Conservation (phyloP, 2,329 filamentous ascomycete species). For the Fusarium bactridioides region DNA sequence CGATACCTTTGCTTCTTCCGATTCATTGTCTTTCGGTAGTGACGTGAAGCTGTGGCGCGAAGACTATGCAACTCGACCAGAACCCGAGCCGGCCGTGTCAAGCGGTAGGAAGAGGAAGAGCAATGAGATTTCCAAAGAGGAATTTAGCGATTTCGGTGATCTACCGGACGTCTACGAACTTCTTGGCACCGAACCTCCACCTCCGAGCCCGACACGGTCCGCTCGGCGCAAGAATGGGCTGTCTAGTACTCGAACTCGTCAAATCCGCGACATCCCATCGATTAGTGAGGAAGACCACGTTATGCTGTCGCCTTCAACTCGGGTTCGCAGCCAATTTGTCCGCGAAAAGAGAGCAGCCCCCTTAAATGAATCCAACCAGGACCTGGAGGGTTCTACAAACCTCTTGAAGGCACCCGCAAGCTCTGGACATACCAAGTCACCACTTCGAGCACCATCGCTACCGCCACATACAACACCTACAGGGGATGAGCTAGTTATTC, state of each 20-base stretch:
- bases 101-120: constrained; percentile 63
- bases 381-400: constrained; percentile 6
- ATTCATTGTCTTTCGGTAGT: constrained; percentile 48
- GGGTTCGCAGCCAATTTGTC: constrained; percentile 21
- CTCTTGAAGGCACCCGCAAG: constrained; percentile 11
- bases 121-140: constrained; percentile 52
- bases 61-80: constrained; percentile 50
- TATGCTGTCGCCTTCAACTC: constrained; percentile 42
- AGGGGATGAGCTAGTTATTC: constrained; percentile 52
- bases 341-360: constrained; percentile 1
- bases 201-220: constrained; percentile 46
- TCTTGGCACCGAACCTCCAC: constrained; percentile 51
- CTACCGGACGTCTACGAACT: constrained; percentile 64
- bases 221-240: constrained; percentile 31
- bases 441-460: not conserved
- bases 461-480: not conserved
- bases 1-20: constrained; percentile 46
- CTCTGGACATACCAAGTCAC: not conserved
- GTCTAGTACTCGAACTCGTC: constrained; percentile 29
- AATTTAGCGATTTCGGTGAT: constrained; percentile 51
- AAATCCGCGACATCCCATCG: constrained; percentile 24
- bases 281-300: constrained; percentile 31
- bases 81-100: constrained; percentile 49
- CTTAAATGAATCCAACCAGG: not conserved
- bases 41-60: constrained; percentile 55